These are phyloP conservation scores for Elongisporangium undulatum DNA, from an alignment of 352 stramenopile species.

Conservation along the genomic window DNA sequence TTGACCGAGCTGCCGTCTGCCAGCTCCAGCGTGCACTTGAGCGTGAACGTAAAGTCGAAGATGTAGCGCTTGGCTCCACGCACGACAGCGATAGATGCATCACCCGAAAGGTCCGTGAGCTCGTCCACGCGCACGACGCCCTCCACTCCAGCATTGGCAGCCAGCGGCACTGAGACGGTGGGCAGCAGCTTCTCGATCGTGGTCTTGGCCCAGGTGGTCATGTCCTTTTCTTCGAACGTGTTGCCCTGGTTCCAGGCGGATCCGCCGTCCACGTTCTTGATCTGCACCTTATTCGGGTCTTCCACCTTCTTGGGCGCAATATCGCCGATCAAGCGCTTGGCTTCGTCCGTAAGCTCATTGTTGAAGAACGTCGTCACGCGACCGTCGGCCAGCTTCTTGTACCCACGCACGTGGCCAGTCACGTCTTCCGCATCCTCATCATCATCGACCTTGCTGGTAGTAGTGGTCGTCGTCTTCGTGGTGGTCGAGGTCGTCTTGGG, in stretches of 20 bases:
- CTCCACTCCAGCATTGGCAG: conserved; percentile 9
- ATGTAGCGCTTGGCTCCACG: conserved; percentile 93
- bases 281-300: conserved; percentile 66
- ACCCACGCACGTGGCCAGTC: conserved; percentile 80
- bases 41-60: conserved; percentile 73
- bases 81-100: conserved; percentile 91
- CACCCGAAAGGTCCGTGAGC: conserved; percentile 85
- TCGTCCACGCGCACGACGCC: conserved; percentile 53
- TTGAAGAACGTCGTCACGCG: conserved; percentile 99
- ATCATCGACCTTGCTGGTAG: conserved; percentile 39
- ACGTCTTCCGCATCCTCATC: conserved; percentile 50
- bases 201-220: conserved; percentile 82
- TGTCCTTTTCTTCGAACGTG: conserved; percentile 92
- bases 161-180: conserved; percentile 32
- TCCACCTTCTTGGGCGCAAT: conserved; percentile 87
- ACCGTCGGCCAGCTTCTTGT: conserved; percentile 96
- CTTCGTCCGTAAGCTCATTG: conserved; percentile 96
- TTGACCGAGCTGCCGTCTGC: conserved; percentile 17
- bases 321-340: conserved; percentile 97
- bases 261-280: conserved; percentile 78
- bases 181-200: conserved; percentile 63
- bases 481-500: conserved; percentile 15
- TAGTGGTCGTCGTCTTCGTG: conserved; percentile 9
- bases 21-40: conserved; percentile 38
- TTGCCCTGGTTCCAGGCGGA: conserved; percentile 94